phyloP scores from a whole-genome alignment of 2,329 filamentous ascomycete species.

The Aspergillus amoenus region DNA sequence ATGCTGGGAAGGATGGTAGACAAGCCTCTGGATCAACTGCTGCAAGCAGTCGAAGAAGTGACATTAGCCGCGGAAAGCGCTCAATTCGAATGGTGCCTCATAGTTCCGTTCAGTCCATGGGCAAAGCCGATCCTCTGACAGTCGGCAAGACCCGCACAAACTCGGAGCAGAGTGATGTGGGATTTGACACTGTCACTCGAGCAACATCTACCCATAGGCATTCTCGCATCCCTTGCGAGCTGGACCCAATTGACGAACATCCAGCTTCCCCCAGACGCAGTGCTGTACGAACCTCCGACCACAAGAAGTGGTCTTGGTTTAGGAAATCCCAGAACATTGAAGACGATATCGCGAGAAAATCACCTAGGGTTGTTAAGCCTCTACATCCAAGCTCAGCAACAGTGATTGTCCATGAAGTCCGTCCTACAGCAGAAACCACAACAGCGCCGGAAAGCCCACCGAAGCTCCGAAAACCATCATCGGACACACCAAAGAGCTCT shows the following conservation, averaged over 20 bases:
- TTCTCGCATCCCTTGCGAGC: slow-evolving; percentile 28
- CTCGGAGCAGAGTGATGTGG: neutral
- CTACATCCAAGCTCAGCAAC: slow-evolving; percentile 27
- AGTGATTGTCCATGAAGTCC: slow-evolving; percentile 26
- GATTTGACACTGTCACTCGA: slow-evolving; percentile 3
- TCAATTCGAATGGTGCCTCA: slow-evolving; percentile 60
- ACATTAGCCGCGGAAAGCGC: slow-evolving; percentile 27
- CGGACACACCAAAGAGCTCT: slow-evolving; percentile 44
- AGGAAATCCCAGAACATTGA: slow-evolving; percentile 33
- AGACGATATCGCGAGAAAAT: slow-evolving; percentile 20
- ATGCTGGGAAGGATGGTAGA: slow-evolving; percentile 2
- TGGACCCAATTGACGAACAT: slow-evolving; percentile 46
- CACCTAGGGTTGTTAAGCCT: slow-evolving; percentile 23
- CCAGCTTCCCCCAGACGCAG: slow-evolving; percentile 33
- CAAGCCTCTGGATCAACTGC: slow-evolving; percentile 7
- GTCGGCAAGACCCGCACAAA: slow-evolving; percentile 49
- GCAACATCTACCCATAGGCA: slow-evolving; percentile 25
- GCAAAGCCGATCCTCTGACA: slow-evolving; percentile 52
- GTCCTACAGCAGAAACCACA: slow-evolving; percentile 14
- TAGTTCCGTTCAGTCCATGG: slow-evolving; percentile 47
- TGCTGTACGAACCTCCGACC: slow-evolving; percentile 24
- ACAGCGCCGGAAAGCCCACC: slow-evolving; percentile 8
- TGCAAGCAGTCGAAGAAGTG: slow-evolving; percentile 9
- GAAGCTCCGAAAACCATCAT: slow-evolving; percentile 9
- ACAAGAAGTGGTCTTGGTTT: slow-evolving; percentile 50